These are phyloP conservation scores for Citrus sp. DNA, from an alignment of 345 rosid genomes.

Conservation along the genomic window DNA sequence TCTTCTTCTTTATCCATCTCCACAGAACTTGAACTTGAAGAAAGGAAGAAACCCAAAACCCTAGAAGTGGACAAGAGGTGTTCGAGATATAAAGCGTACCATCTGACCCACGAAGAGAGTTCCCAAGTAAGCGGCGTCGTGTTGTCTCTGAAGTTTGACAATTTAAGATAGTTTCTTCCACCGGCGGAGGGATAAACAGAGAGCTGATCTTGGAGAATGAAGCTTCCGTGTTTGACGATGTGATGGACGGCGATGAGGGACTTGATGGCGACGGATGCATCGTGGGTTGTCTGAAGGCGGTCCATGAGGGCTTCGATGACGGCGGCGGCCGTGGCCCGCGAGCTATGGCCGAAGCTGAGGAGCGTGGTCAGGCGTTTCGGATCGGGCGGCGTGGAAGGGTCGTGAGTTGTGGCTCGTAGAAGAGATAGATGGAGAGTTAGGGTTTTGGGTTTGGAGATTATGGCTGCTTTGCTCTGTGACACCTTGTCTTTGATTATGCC, in stretches of 20 bases:
- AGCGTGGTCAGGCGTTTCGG: conserved; percentile 46
- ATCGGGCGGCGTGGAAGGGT: conserved; percentile 53
- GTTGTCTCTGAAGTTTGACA: conserved; percentile 70
- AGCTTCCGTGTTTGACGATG: conserved; percentile 61
- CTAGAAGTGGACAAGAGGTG: conserved; percentile 61
- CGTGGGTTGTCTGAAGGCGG: conserved; percentile 75
- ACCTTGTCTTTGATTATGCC: conserved; percentile 73
- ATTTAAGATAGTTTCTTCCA: conserved; percentile 80
- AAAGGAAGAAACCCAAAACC: conserved; percentile 54
- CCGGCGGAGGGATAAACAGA: conserved; percentile 73
- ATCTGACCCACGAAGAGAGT: conserved; percentile 81
- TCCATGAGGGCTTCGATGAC: conserved; percentile 74
- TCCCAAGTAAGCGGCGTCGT: conserved; percentile 64
- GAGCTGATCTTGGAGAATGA: conserved; percentile 88
- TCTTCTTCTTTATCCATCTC: conserved; percentile 54
- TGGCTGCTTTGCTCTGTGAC: conserved; percentile 78
- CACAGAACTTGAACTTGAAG: conserved; percentile 46
- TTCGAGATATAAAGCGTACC: conserved; percentile 76
- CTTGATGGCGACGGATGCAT: conserved; percentile 76
- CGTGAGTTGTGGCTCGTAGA: conserved; percentile 81
- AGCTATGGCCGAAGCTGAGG: conserved; percentile 65
- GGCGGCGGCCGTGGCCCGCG: conserved; percentile 71
- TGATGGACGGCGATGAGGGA: conserved; percentile 67
- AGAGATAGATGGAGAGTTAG: conserved; percentile 50
- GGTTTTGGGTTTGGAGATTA: conserved; percentile 40